These are phyloP conservation scores for Fusarium abutilonis DNA, from an alignment of 2,329 filamentous ascomycete genomes.

Conservation along the genomic window DNA sequence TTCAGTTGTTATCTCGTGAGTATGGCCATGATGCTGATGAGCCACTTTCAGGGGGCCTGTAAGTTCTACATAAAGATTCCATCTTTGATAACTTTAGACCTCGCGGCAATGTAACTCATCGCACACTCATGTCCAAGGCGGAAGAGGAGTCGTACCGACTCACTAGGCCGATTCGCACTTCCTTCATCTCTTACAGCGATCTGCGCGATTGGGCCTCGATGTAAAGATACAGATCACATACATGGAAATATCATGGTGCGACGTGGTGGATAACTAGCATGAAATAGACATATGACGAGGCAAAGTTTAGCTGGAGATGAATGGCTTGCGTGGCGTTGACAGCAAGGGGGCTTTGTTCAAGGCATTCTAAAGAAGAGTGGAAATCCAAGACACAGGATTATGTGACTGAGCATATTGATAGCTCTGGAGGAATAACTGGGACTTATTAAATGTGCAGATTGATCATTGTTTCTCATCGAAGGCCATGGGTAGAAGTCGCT, in stretches of 20 bases:
- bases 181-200: neutral
- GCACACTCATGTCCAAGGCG: neutral
- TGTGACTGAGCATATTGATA: constrained; percentile 3
- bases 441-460: neutral
- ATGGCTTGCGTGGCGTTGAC: neutral
- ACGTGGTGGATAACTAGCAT: neutral
- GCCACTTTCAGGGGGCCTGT: too few species aligned
- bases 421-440: neutral
- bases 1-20: neutral
- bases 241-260: constrained; percentile 11
- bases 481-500: too few species aligned
- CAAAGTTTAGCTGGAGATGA: neutral
- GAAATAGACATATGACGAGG: constrained; percentile 28
- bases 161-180: neutral
- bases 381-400: neutral
- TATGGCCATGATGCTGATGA: too few species aligned
- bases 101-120: too few species aligned
- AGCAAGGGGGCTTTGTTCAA: constrained; percentile 24
- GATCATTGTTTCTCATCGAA: neutral
- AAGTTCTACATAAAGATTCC: too few species aligned
- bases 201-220: constrained; percentile 10
- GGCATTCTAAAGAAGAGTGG: constrained; percentile 13
- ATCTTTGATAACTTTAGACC: too few species aligned
- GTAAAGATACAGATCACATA: constrained; percentile 4
- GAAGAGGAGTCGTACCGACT: neutral